Percentiles rank a stretch among this genome's conserved stretches.
Conservation (phyloP, 169 alveolate genomes). For the Theileria parva region DNA sequence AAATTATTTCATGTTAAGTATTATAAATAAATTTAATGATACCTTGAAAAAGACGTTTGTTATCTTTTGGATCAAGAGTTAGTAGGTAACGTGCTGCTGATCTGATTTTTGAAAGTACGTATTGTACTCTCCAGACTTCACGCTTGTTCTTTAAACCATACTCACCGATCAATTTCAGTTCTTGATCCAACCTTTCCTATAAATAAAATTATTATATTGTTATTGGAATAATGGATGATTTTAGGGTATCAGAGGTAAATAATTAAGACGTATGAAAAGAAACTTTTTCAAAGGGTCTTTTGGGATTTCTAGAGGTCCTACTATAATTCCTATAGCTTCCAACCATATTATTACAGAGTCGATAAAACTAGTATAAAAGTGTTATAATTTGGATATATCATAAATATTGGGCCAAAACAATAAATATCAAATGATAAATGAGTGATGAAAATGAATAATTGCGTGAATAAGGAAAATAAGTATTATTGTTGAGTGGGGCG, state of each 20-base stretch:
- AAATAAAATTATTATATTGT: not conserved
- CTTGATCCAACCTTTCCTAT: slow-evolving; percentile 92
- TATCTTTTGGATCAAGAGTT: slow-evolving; percentile 96
- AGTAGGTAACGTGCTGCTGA: slow-evolving; percentile 98
- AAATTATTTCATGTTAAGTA: slow-evolving; percentile 7
- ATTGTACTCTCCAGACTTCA: slow-evolving; percentile 98
- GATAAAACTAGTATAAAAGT: slow-evolving; percentile 8
- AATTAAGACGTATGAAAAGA: slow-evolving; percentile 13
- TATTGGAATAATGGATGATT: not conserved
- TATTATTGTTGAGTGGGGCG: slow-evolving; percentile 11
- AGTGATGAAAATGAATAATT: slow-evolving; percentile 7
- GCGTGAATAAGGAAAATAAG: not conserved
- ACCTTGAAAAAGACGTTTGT: slow-evolving; percentile 94
- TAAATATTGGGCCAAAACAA: not conserved
- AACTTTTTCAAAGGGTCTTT: slow-evolving; percentile 95
- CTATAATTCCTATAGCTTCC: slow-evolving; percentile 84
- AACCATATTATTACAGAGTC: slow-evolving; percentile 64
- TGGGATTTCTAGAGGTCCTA: slow-evolving; percentile 91
- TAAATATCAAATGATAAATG: not conserved
- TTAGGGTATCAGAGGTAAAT: slow-evolving; percentile 7
- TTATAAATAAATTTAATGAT: slow-evolving; percentile 34
- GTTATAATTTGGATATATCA: not conserved
- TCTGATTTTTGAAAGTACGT: slow-evolving; percentile 96
- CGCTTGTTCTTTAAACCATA: slow-evolving; percentile 99
- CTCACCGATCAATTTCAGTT: slow-evolving; percentile 96